Conservation (phyloP, 139 green algal genomes). For the Spirogloea muscicola region DNA sequence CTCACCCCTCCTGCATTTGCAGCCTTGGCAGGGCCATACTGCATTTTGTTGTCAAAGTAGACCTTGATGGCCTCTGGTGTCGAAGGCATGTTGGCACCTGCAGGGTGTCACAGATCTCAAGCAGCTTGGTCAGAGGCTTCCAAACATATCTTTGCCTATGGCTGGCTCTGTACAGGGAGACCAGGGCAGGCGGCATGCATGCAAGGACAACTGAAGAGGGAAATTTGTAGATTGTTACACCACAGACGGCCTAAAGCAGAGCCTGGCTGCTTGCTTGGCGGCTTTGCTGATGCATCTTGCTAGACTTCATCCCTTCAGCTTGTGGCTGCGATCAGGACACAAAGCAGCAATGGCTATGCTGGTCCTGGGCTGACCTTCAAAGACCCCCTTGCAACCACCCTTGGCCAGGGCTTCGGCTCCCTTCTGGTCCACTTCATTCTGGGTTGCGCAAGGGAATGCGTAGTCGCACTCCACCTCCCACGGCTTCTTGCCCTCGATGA, state of each 20-base stretch:
- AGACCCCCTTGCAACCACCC: constrained; percentile 61
- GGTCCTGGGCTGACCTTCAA: constrained; percentile 49
- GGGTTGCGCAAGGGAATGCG: constrained; percentile 74
- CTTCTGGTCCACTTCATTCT: constrained; percentile 57
- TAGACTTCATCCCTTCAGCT: no score
- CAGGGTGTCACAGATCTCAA: no score
- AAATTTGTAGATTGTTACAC: no score
- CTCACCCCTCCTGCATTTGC: constrained; percentile 39
- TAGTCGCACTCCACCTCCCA: constrained; percentile 67
- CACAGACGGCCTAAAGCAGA: no score
- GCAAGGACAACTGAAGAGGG: no score
- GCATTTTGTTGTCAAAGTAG: constrained; percentile 57
- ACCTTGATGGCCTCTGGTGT: constrained; percentile 59
- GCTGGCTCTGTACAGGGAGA: no score
- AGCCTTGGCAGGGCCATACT: constrained; percentile 67
- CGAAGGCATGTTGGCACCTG: constrained; percentile 81
- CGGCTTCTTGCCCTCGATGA: constrained; percentile 59
- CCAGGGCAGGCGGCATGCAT: no score
- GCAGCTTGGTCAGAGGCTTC: no score
- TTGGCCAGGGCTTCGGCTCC: constrained; percentile 62
- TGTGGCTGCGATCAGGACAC: no score
- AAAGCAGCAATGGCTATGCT: neutral
- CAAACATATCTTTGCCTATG: no score
- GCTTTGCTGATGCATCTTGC: no score
- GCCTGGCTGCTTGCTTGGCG: no score